A percentile compares a stretch with the other conserved stretches of the same genome.
These are phyloP conservation scores for Citrus reticulata DNA, from an alignment of 345 rosid species.

Conservation along the genomic window DNA sequence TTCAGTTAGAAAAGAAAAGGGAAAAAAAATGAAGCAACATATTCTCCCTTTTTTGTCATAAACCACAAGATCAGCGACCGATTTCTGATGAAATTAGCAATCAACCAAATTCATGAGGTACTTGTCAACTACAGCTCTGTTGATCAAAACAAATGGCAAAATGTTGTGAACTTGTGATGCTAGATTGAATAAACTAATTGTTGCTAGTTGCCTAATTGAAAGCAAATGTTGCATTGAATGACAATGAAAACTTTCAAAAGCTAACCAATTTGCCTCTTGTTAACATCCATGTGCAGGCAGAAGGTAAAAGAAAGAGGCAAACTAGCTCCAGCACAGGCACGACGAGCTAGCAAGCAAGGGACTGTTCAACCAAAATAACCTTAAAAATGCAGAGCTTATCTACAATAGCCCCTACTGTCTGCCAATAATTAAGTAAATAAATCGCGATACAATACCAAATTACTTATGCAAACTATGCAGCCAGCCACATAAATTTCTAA, in stretches of 20 bases:
- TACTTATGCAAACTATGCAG: neutral
- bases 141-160: neutral
- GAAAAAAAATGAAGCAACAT: neutral
- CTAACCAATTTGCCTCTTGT: slow-evolving; percentile 1
- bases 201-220: neutral
- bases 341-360: neutral
- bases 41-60: neutral
- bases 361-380: slow-evolving; percentile 6
- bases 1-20: neutral
- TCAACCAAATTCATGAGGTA: neutral
- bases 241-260: neutral
- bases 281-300: neutral
- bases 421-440: slow-evolving; percentile 4
- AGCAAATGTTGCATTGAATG: neutral
- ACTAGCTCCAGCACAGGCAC: neutral
- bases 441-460: slow-evolving; percentile 8
- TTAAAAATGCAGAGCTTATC: slow-evolving; percentile 15
- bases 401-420: slow-evolving; percentile 12
- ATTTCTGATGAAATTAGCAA: neutral
- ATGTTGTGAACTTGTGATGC: too few relatives aligned
- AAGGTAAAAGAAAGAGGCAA: neutral
- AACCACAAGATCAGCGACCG: neutral
- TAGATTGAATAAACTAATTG: neutral
- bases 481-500: neutral
- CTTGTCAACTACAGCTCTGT: neutral